Evolutionary conservation across 129 eudicot genomes (phyloP), one percentile per base, ranked within the genome.

Genomic region (Artemisia annua): DNA sequence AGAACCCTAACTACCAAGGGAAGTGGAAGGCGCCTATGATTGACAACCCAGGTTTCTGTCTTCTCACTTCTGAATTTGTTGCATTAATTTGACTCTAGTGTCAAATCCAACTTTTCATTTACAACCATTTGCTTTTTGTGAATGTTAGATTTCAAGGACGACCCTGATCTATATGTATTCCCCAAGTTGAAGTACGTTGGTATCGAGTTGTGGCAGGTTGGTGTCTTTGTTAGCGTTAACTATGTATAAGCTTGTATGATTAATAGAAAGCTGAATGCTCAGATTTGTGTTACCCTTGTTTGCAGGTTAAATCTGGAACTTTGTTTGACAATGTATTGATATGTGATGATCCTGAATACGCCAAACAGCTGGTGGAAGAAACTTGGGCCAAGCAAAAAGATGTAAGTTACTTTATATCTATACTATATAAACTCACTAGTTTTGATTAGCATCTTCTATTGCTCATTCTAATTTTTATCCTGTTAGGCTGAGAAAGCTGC

Each of bases 21-120:
- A 93, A 93, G 77, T 93, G 98, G 98, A 90, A 93, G 95, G 98
- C 97, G 71, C 97, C 98, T 24, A 58, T 84, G 98, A 93, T 93
- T 84, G 98, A 87, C 83, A 93, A 93, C 90, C 98, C 98, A 74
- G 98, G 98, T 93, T 48, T 22, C n/a, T 58, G n/a, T 48, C 46
- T 24, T 7, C 67, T 55, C 39, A 22, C 57, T 24, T 59, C 5
- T 49, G 0, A 61, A 55, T 12, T 46, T n/a, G 0, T 51, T 46
- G 22, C 51, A 16, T 2, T n/a, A 30, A 35, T 39, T 48, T 39
- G 6, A 55, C 39, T 79, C 11, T 24, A 18, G 3, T 67, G 19
- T 66, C 12, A 32, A 13, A 1, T 52, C 11, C 16, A 11, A 2
- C 1, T 50, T 49, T 15, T 10, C 44, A 66, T 19, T 62, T 55